A percentile compares a stretch with the other conserved stretches of the same genome.
These are phyloP conservation scores for Chrysochromulina tobinii DNA, from an alignment of 78 protist genomes.

Conservation along the genomic window DNA sequence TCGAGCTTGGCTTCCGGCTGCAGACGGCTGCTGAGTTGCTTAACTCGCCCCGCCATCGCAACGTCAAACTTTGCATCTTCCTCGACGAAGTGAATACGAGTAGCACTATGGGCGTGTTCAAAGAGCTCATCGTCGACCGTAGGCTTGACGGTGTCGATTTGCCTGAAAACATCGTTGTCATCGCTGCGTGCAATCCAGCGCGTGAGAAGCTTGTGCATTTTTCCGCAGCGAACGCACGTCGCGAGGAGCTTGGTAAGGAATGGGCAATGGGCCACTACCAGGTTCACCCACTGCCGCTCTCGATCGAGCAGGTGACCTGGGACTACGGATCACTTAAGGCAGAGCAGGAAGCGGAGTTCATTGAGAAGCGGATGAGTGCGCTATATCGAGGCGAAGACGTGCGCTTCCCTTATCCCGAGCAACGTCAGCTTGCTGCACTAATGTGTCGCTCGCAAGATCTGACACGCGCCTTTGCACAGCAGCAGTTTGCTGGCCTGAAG, in stretches of 20 bases:
- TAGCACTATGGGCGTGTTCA: slow-evolving; percentile 45
- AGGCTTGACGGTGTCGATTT: not conserved
- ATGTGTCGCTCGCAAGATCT: not conserved
- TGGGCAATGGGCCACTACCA: slow-evolving; percentile 13
- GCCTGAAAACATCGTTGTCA: not conserved
- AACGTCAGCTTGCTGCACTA: not conserved
- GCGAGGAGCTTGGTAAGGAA: not conserved
- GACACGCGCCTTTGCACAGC: not conserved
- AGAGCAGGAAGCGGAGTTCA: not conserved
- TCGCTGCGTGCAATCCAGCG: slow-evolving; percentile 69
- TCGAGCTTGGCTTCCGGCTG: not conserved
- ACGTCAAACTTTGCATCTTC: slow-evolving; percentile 15
- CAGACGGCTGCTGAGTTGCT: not conserved
- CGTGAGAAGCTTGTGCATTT: not conserved
- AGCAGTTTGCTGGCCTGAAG: not conserved
- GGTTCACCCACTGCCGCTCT: not conserved
- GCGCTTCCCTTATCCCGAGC: not conserved
- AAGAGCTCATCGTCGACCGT: slow-evolving; percentile 37
- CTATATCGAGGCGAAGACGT: not conserved
- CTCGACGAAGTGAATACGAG: slow-evolving; percentile 74
- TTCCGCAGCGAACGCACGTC: not conserved
- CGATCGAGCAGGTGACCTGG: not conserved
- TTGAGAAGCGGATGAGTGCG: not conserved
- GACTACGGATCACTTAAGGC: not conserved
- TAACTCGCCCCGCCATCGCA: not conserved